Evolutionary conservation across 495 filamentous ascomycete species (phyloP).

Genomic region (Lophiostoma macrostomum): DNA sequence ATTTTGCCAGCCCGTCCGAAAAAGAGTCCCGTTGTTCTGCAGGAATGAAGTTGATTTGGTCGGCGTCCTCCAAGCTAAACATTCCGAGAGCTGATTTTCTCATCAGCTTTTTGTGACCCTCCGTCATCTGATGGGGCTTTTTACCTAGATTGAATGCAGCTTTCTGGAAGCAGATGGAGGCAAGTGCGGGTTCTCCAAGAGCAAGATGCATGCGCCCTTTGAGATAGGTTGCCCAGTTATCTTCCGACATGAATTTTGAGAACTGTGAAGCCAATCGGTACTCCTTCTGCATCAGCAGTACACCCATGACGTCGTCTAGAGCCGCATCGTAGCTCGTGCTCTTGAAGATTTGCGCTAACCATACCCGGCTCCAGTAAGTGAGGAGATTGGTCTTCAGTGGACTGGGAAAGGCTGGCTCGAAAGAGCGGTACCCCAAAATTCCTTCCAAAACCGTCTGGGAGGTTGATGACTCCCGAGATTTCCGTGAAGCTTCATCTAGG

Average conservation of each 20-base stretch:
- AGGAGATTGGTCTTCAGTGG: slow-evolving; percentile 24
- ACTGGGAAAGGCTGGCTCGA: slow-evolving; percentile 10
- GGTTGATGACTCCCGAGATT: slow-evolving; percentile 6
- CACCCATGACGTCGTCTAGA: slow-evolving; percentile 50
- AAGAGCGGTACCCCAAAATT: slow-evolving; percentile 19
- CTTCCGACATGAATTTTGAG: slow-evolving; percentile 18
- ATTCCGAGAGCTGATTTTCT: slow-evolving; percentile 27
- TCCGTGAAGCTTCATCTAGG: slow-evolving; percentile 2
- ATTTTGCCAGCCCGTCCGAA: slow-evolving; percentile 71
- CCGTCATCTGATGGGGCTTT: slow-evolving; percentile 37
- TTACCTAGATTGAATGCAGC: slow-evolving; percentile 80
- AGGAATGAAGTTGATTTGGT: slow-evolving; percentile 61
- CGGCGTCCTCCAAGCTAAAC: slow-evolving; percentile 42
- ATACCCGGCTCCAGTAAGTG: slow-evolving; percentile 40
- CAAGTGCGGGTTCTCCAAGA: slow-evolving; percentile 66
- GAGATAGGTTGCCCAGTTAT: slow-evolving; percentile 74
- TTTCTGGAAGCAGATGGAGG: slow-evolving; percentile 74
- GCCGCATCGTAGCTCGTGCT: slow-evolving; percentile 38
- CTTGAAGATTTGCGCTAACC: slow-evolving; percentile 26
- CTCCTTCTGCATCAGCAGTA: slow-evolving; percentile 48
- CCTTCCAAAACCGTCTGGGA: slow-evolving; percentile 32
- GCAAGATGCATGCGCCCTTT: slow-evolving; percentile 77
- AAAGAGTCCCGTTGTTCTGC: slow-evolving; percentile 70
- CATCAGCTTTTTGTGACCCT: neutral
- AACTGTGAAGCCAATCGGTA: slow-evolving; percentile 31